Evolutionary conservation across 805 yeast species (phyloP), one percentile per base, ranked within the genome.

Genomic region (Candida tallmaniae): DNA sequence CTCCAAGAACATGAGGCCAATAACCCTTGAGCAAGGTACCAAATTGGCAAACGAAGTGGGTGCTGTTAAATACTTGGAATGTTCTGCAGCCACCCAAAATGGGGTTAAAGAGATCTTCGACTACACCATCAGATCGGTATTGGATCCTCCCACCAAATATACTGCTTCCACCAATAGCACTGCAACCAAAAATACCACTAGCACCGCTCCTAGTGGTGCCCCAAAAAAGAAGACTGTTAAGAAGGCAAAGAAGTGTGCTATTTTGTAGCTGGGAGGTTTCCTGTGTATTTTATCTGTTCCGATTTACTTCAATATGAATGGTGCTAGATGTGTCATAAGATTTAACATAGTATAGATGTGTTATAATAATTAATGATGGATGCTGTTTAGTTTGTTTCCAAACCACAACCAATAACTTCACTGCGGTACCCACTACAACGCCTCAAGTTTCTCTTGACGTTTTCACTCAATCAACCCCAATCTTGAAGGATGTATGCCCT

Each of bases 101-200:
- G 96, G 96, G 11, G 87, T 88, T 30, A 83, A 82, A 52, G 83
- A 81, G 36, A 83, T 87, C 5, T 88, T 88, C 48, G 95, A 88
- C 49, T 78, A 65, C 39, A 94, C 95, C 7, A 86, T 87, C 24
- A 74, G 78, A 42, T 70, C 80, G 0, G 89, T 82, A 9, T 68
- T 81, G 35, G 61, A 68, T 41, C 78, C 80, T 19, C 74, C 78
- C 12, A 50, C 48, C 33, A 38, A 38, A 20, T 35, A 40, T 25
- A 41, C 40, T 7, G 35, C 49, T 10, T 42, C 47, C 5, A 45
- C 43, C 3, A 20, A 32, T 14, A 23, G n/a, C n/a, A 24, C 36
- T 21, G 15, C n/a, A 11, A 28, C 25, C 13, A 11, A 34, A 31
- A 46, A 23, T 36, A 25, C 27, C 32, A 35, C 34, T 38, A 34